A percentile compares a stretch with the other conserved stretches of the same genome.
phyloP scores from a whole-genome alignment of 345 rosid genomes.

The Syzygium jambos region DNA sequence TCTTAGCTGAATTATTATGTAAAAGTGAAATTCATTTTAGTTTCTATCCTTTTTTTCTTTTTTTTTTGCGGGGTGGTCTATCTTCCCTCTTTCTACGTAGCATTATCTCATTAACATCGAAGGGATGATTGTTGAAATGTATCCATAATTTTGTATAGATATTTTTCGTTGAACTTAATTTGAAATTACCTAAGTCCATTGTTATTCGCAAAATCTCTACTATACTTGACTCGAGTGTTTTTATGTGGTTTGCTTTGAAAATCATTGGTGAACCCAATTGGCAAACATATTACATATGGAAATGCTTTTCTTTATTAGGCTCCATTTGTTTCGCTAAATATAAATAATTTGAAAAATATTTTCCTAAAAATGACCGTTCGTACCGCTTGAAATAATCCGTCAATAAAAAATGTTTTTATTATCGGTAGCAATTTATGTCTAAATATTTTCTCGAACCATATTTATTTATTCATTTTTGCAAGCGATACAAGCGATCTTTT shows the following conservation, averaged over 20 bases:
- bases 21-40: not conserved
- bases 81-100: not conserved
- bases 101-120: not conserved
- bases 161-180: not conserved
- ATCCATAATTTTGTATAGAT: not conserved
- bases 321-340: not conserved
- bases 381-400: not conserved
- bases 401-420: not conserved
- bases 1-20: not conserved
- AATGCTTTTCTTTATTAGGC: not conserved
- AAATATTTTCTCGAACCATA: accelerated
- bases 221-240: not conserved
- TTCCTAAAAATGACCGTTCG: not conserved
- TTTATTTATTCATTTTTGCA: not conserved
- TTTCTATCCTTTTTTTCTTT: not conserved
- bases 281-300: not conserved
- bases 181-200: not conserved
- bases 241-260: not conserved
- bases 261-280: not conserved
- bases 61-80: not conserved
- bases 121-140: not conserved
- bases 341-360: not conserved
- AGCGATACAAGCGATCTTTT: not conserved
- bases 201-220: not conserved
- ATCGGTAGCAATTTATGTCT: not conserved